These are phyloP conservation scores for Ceratobasidium sp. DNA, from an alignment of 1,284 basidiomycete genomes.

Conservation along the genomic window DNA sequence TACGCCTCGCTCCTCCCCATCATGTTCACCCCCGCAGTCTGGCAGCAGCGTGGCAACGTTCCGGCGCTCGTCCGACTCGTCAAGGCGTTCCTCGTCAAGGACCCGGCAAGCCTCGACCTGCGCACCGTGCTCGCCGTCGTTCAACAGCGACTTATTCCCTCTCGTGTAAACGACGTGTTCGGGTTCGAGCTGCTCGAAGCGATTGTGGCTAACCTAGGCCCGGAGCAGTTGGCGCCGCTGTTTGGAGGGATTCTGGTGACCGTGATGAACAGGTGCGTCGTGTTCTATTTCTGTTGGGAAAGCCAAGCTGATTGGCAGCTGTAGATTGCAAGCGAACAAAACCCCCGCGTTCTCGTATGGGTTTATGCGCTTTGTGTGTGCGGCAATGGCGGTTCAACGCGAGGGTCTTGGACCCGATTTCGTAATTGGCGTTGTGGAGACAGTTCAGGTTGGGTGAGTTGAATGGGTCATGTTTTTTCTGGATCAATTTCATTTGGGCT, in stretches of 20 bases:
- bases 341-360: slow-evolving; percentile 90
- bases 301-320: not conserved
- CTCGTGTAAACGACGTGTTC: slow-evolving; percentile 88
- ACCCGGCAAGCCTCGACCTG: slow-evolving; percentile 75
- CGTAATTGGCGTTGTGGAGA: slow-evolving; percentile 79
- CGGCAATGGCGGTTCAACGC: slow-evolving; percentile 77
- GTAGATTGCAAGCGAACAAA: slow-evolving; percentile 84
- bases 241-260: slow-evolving; percentile 46
- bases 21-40: slow-evolving; percentile 86
- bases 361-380: slow-evolving; percentile 83
- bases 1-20: slow-evolving; percentile 86
- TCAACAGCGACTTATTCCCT: slow-evolving; percentile 88
- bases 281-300: not conserved
- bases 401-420: slow-evolving; percentile 81
- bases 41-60: slow-evolving; percentile 96
- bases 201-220: slow-evolving; percentile 60
- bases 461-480: not conserved
- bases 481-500: not conserved
- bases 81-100: slow-evolving; percentile 84
- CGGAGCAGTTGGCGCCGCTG: slow-evolving; percentile 25
- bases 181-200: slow-evolving; percentile 91
- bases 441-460: slow-evolving; percentile 84
- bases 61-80: slow-evolving; percentile 92
- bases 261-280: slow-evolving; percentile 43
- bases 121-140: slow-evolving; percentile 88